Base-by-base conservation (phyloP, 208 protist genomes). In the Wallacemonas sp. region DNA sequence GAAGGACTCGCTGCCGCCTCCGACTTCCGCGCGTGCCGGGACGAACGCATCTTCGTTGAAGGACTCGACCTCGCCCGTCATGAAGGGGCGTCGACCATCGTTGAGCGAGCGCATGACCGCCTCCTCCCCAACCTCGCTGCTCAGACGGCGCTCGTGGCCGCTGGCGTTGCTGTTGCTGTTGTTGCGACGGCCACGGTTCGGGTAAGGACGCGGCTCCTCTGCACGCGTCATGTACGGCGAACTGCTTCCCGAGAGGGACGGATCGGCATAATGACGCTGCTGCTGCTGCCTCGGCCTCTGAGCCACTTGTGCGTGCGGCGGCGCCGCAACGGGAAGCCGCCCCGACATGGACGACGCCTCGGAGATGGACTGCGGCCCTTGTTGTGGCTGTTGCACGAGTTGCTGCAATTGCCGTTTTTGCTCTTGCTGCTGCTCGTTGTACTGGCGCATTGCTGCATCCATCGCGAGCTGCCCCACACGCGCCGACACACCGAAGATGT, bases 401-500 rank as follows among this genome's bases (percentile, higher is more conserved):
- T 48, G 42, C n/a, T 48, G n/a, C 1, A 14, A 22, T 14, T 22
- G 42, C n/a, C n/a, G n/a, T 22, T 48, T 5, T 25, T 22, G 16
- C n/a, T 0, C 42, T 48, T 46, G 39, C 23, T 25, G 5, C 39
- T 50, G 3, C n/a, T 64, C 62, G n/a, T 57, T 67, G 62, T 50
- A 49, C 29, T 45, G 44, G 29, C 41, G 36, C 67, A 65, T 42
- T 48, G 61, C 61, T 16, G 25, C 45, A 12, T 62, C 49, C 48
- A 72, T 72, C 22, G 42, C 57, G 41, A 64, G 38, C 42, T 64
- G 41, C 3, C 42, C 57, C 3, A 64, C 57, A 31, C 79, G 69
- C 31, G 33, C 31, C 32, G 74, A 75, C 14, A 79, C 70, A 5
- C 79, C 79, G 59, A 84, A 84, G 23, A 84, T 81, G 70, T 84